phyloP scores from a whole-genome alignment of 2,329 filamentous ascomycete genomes.

The Nemania sp. region DNA sequence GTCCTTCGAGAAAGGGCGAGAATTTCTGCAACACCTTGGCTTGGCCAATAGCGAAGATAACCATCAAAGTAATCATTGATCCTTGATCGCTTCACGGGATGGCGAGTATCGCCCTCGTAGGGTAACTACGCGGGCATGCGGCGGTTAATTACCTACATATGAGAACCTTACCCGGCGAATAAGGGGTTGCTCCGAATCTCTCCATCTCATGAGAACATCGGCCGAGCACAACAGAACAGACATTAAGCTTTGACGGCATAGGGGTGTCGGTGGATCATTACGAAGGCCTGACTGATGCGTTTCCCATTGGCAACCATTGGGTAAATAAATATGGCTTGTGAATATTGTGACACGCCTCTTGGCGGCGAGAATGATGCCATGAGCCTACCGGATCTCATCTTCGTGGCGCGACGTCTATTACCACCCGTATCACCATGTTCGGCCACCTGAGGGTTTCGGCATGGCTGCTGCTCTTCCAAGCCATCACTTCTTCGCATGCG shows the following conservation, averaged over 20 bases:
- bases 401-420: not conserved
- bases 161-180: constrained; percentile 14
- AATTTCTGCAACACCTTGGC: no score
- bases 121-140: not conserved
- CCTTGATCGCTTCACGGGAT: not conserved
- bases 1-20: not conserved
- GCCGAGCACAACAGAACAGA: not conserved
- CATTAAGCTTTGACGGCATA: not conserved
- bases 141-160: constrained; percentile 21
- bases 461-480: constrained; percentile 6
- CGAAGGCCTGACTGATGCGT: not conserved
- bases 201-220: not conserved
- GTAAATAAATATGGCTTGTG: not conserved
- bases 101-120: not conserved
- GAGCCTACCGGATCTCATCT: not conserved
- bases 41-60: no score
- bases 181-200: not conserved
- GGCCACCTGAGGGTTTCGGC: not conserved
- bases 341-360: not conserved
- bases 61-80: no score
- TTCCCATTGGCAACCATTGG: no score
- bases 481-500: constrained; percentile 19
- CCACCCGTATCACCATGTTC: constrained; percentile 1
- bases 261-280: not conserved
- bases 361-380: constrained; percentile 5